These are phyloP conservation scores for Umbilicus rupestris DNA, from an alignment of 164 flowering plant genomes.

Conservation along the genomic window DNA sequence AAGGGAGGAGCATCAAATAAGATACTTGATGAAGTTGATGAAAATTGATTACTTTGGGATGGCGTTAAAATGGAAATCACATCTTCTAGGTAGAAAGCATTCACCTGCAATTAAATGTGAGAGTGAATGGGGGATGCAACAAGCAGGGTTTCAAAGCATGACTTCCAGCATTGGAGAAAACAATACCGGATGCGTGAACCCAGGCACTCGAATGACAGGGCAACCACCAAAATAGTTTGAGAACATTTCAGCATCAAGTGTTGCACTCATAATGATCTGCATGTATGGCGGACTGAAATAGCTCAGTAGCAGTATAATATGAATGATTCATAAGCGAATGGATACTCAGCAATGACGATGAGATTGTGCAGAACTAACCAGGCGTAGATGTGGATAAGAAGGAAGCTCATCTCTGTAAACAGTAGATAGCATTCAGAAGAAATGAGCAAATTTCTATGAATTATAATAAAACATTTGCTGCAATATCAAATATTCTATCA, in stretches of 20 bases:
- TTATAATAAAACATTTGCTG: background rate
- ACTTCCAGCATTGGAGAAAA: background rate
- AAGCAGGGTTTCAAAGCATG: background rate
- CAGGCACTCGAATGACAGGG: slow-evolving; percentile 87
- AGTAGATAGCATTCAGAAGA: slow-evolving; percentile 6
- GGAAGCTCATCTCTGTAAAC: slow-evolving; percentile 85
- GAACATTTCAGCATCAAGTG: slow-evolving; percentile 85
- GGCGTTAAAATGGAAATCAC: slow-evolving; percentile 59
- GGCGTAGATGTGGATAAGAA: slow-evolving; percentile 56
- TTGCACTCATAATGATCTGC: slow-evolving; percentile 98
- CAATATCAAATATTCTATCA: background rate
- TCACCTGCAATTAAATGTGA: slow-evolving; percentile 48
- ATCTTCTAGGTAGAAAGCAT: slow-evolving; percentile 72
- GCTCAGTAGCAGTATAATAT: background rate
- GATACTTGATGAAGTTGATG: slow-evolving; percentile 12
- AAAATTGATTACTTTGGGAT: slow-evolving; percentile 32
- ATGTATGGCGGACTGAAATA: slow-evolving; percentile 4
- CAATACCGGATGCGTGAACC: slow-evolving; percentile 88
- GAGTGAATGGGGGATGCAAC: background rate
- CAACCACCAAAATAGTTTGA: slow-evolving; percentile 94
- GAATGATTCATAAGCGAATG: background rate
- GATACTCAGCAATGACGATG: background rate
- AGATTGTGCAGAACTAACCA: slow-evolving; percentile 45
- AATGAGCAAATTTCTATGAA: background rate
- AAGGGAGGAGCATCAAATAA: slow-evolving; percentile 23